Conservation (phyloP, 108 stramenopile species). For the Cyclostephanos invisitatus region DNA sequence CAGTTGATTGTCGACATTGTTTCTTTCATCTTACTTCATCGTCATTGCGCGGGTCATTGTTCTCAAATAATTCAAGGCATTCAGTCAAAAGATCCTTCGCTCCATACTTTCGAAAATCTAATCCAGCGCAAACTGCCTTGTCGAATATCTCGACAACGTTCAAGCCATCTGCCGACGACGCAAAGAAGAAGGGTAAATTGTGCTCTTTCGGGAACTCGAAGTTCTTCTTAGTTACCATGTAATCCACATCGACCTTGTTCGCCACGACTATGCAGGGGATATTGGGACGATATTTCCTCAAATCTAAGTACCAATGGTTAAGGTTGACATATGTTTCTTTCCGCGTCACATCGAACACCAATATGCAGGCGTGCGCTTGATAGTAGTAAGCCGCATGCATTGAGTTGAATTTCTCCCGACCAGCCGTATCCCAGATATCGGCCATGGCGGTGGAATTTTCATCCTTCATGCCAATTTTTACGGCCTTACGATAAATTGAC, state of each 20-base stretch:
- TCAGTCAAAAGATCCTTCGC: constrained; percentile 68
- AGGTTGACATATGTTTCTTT: constrained; percentile 81
- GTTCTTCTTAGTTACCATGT: constrained; percentile 79
- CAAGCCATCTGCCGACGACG: constrained; percentile 84
- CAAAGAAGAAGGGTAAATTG: constrained; percentile 80
- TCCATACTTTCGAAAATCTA: constrained; percentile 61
- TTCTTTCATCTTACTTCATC: constrained; percentile 8
- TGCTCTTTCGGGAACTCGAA: constrained; percentile 80
- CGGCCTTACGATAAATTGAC: constrained; percentile 70
- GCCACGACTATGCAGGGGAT: constrained; percentile 81
- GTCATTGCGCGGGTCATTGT: constrained; percentile 6
- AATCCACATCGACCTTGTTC: constrained; percentile 88
- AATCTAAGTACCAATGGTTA: constrained; percentile 73
- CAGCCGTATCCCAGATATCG: constrained; percentile 91
- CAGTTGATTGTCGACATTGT: constrained; percentile 7
- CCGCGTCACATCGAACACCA: constrained; percentile 76
- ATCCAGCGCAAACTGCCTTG: constrained; percentile 57
- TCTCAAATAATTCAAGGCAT: constrained; percentile 59
- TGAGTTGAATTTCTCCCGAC: constrained; percentile 82
- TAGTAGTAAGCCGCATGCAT: constrained; percentile 90
- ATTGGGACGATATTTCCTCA: constrained; percentile 62
- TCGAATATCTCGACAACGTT: constrained; percentile 85
- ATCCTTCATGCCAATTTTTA: constrained; percentile 22
- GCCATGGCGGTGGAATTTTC: constrained; percentile 18
- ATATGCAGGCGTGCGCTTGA: constrained; percentile 75